Evolutionary conservation across 2,329 filamentous ascomycete species (phyloP), one percentile per base, ranked within the genome.

Genomic region (Venturia pyrina): DNA sequence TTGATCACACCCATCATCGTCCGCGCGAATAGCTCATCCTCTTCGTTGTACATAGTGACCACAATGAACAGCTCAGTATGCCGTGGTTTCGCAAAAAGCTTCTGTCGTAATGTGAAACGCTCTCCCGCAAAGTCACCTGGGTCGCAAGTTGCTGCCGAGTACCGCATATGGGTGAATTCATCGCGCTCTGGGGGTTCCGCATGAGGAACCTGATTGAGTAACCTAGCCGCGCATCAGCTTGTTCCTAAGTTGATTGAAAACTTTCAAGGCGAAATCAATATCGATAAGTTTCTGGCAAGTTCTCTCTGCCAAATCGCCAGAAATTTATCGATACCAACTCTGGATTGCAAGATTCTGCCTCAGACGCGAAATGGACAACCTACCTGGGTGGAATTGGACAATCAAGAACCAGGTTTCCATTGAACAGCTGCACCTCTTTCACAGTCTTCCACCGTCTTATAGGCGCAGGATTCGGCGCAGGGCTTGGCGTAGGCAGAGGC

Each of bases 11-110:
- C 95, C 62, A 88, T 90, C 91, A 99, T 91, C 5, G 95, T 98
- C 53, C 95, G 87, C 32, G 95, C 92, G 74, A 99, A 97, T 67
- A 97, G 82, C 70, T 98, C 88, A 72, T 99, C 95, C 75, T 99
- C 93, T 74, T 99, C 95, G 74, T 99, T 99, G 81, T 99, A 99
- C 93, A 97, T 97, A 66, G 93, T 98, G 65, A 98, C 87, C 43
- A 93, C 93, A 72, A 98, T 96, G 77, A 98, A 97, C 1, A 98
- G 81, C 78, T 98, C 93, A 0, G 93, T 97, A 73, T 96, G 90
- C 65, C 93, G 84, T 3, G 91, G 89, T 76, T 96, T 97, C 66
- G 91, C 91, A 74, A 97, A 97, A 32, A 98, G 85, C 74, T 87
- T 89, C 78, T 98, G 93, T 68, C 93, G 89, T 67, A 98, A 79